Evolutionary conservation across 306 rosid genomes (phyloP), one percentile per base, ranked within the genome.

Genomic region (Cucurbita moschata): DNA sequence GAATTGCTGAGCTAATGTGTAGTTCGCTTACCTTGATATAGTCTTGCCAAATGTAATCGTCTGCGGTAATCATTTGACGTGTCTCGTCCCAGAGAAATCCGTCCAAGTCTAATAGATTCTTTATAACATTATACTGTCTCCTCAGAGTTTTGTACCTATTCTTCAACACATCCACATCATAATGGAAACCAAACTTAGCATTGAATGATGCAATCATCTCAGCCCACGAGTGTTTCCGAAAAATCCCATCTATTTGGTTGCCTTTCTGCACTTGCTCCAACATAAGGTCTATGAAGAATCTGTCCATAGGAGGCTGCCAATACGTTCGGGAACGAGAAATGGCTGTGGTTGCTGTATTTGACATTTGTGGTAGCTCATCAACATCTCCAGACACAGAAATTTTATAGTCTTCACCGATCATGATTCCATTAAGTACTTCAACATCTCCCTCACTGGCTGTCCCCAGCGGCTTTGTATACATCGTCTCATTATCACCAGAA

Each of bases 281-380:
- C 96, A 90, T 82, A 71, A 83, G 83, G 77, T 83, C 84, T 52
- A 90, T 85, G 84, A 90, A 88, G 73, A 79, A 85, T 53, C 77
- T 83, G 77, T 88, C 96, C 94, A 88, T 86, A 18, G 88, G 84
- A 9, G 86, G 94, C 79, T 83, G 93, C 96, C 96, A 90, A 77
- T 79, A 82, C 47, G 94, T 90, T 77, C 90, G 84, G 56, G 87
- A 77, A 40, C 91, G 85, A 79, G 58, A 72, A 57, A 71, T 57
- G 23, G 71, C 14, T 3, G 83, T 66, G 75, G 76, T 49, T 64
- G 77, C 47, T 49, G 76, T 68, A 51, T 75, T 83, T 6, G 74
- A 52, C 11, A 46, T 68, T 21, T 59, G 88, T 49, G 57, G 74
- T 53, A 65, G 59, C 79, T 77, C 84, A 72, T 72, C 50, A 15